These are phyloP conservation scores for Chlorella vulgaris DNA, from an alignment of 139 green algal species.

Conservation along the genomic window DNA sequence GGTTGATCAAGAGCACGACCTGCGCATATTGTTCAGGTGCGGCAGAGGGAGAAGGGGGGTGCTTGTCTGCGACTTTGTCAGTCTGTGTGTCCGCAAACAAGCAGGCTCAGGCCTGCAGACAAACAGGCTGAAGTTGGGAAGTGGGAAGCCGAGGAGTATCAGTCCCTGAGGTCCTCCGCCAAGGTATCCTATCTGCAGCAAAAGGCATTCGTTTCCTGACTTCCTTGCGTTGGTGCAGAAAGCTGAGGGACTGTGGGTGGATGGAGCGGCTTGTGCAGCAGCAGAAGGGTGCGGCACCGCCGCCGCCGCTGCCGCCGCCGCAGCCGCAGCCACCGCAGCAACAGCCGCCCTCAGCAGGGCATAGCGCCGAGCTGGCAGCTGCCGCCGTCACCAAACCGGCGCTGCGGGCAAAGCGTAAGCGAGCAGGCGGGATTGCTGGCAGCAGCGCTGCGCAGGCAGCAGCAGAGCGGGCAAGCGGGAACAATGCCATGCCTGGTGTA, in stretches of 20 bases:
- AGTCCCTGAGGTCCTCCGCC: no score
- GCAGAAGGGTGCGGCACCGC: not conserved
- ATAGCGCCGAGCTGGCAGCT: not conserved
- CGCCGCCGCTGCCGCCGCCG: not conserved
- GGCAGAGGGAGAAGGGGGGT: not conserved
- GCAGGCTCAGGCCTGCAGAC: no score
- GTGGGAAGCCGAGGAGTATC: no score
- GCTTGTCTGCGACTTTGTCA: no score
- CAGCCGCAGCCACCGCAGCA: not conserved
- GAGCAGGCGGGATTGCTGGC: not conserved
- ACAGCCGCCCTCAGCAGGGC: not conserved
- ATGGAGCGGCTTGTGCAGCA: not conserved
- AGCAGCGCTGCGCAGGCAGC: not conserved
- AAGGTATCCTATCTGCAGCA: no score
- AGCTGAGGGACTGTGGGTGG: conserved; percentile 5
- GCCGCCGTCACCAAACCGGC: not conserved
- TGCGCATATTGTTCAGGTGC: conserved; percentile 2
- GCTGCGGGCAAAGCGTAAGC: not conserved
- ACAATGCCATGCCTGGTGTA: no score
- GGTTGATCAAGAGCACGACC: not conserved
- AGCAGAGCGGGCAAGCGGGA: no score
- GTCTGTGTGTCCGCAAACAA: no score
- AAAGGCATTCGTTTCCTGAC: no score
- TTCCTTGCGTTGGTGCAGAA: not conserved
- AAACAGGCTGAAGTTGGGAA: no score